A percentile compares a stretch with the other conserved stretches of the same genome.
These are phyloP conservation scores for Coleophoma eucalyptorum DNA, from an alignment of 2,329 filamentous ascomycete species.

Conservation along the genomic window DNA sequence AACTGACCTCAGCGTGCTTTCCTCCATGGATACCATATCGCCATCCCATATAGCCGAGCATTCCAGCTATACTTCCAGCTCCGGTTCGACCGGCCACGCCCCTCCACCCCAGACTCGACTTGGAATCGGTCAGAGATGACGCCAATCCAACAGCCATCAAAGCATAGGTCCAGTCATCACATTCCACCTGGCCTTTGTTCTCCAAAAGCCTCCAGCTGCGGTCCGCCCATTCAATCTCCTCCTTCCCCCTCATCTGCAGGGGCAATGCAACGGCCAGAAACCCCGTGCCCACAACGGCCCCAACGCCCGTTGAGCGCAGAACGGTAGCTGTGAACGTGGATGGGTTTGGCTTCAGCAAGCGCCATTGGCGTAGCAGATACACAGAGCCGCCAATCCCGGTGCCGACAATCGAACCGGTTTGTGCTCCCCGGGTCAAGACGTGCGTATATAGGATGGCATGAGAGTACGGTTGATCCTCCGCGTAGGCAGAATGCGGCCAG, in stretches of 20 bases:
- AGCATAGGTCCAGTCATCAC: slow-evolving; percentile 50
- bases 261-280: slow-evolving; percentile 39
- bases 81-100: slow-evolving; percentile 40
- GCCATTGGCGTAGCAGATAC: slow-evolving; percentile 19
- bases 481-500: slow-evolving; percentile 48
- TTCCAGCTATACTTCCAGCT: slow-evolving; percentile 44
- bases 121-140: slow-evolving; percentile 23
- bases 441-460: slow-evolving; percentile 55
- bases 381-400: slow-evolving; percentile 32
- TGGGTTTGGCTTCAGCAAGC: slow-evolving; percentile 4
- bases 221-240: slow-evolving; percentile 62
- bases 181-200: slow-evolving; percentile 51
- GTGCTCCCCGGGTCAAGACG: slow-evolving; percentile 52
- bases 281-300: slow-evolving; percentile 39
- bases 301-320: slow-evolving; percentile 41
- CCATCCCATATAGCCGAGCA: slow-evolving; percentile 45
- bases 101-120: slow-evolving; percentile 32
- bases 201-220: slow-evolving; percentile 57
- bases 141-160: slow-evolving; percentile 35
- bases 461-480: slow-evolving; percentile 57
- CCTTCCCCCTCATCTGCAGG: slow-evolving; percentile 48
- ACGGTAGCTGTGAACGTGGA: slow-evolving; percentile 30
- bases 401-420: slow-evolving; percentile 47
- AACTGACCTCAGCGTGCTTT: slow-evolving; percentile 14
- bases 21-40: slow-evolving; percentile 43